Evolutionary conservation across 2,329 filamentous ascomycete genomes (phyloP).

Genomic region (Corynespora cassiicola): DNA sequence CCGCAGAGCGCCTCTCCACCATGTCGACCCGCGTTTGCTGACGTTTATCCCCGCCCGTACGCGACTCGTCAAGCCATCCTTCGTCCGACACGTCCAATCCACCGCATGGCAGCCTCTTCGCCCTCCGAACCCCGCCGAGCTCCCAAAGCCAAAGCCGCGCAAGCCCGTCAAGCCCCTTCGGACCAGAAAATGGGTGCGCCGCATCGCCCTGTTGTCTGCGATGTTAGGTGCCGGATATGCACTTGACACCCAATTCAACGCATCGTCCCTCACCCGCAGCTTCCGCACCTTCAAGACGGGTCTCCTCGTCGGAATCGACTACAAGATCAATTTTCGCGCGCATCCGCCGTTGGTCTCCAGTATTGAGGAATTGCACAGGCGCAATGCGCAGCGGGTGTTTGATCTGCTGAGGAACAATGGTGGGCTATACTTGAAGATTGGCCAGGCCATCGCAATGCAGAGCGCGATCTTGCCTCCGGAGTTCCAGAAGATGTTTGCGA

Average conservation of each 20-base stretch:
- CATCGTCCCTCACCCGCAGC: constrained; percentile 78
- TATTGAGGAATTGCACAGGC: constrained; percentile 78
- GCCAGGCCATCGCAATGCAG: constrained; percentile 98
- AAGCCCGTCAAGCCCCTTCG: constrained; percentile 74
- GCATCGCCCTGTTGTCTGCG: constrained; percentile 68
- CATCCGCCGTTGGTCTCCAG: constrained; percentile 76
- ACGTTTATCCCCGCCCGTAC: constrained; percentile 17
- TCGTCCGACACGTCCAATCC: constrained; percentile 36
- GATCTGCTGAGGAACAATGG: constrained; percentile 85
- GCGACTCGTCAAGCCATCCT: constrained; percentile 16
- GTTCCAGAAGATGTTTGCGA: constrained; percentile 93
- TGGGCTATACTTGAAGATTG: constrained; percentile 95
- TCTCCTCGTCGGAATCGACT: constrained; percentile 83
- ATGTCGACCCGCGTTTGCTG: constrained; percentile 29
- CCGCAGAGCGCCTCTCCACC: constrained; percentile 30
- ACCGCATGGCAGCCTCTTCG: constrained; percentile 51
- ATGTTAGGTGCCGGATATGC: constrained; percentile 69
- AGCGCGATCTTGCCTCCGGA: constrained; percentile 90
- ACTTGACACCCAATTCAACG: constrained; percentile 77
- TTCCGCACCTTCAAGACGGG: constrained; percentile 82
- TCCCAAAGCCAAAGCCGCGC: constrained; percentile 62
- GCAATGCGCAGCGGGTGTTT: constrained; percentile 84
- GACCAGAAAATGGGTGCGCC: constrained; percentile 77
- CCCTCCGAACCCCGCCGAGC: constrained; percentile 78
- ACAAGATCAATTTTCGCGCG: constrained; percentile 93